Evolutionary conservation across 2,329 filamentous ascomycete genomes (phyloP).

Genomic region (Trichophyton mentagrophytes): DNA sequence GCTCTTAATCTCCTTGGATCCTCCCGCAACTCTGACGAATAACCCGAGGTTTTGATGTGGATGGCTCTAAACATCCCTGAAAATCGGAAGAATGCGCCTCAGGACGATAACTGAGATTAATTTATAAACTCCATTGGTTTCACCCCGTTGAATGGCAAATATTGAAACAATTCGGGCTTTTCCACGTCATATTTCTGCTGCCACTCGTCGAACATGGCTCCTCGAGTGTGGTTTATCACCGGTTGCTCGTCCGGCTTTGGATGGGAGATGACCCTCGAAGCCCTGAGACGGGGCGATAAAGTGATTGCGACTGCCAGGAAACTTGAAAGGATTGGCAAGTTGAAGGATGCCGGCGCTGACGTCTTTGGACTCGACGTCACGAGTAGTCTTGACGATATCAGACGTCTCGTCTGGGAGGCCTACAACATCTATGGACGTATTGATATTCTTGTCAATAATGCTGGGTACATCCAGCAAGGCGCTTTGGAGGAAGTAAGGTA

Average conservation of each 20-base stretch:
- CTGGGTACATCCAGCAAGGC: slow-evolving; percentile 20
- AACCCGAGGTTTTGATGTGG: background rate
- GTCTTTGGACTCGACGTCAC: slow-evolving; percentile 20
- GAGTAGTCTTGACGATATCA: slow-evolving; percentile 12
- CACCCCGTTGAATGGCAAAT: background rate
- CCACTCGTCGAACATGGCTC: slow-evolving; percentile 8
- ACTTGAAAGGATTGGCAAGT: slow-evolving; percentile 16
- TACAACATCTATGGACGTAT: slow-evolving; percentile 17
- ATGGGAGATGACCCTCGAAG: slow-evolving; percentile 17
- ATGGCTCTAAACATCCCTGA: background rate
- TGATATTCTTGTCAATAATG: slow-evolving; percentile 28
- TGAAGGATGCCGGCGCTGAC: slow-evolving; percentile 18
- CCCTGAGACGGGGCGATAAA: slow-evolving; percentile 21
- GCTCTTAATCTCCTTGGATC: background rate
- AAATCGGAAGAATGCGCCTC: background rate
- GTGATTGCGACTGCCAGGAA: slow-evolving; percentile 27
- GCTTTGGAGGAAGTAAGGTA: slow-evolving; percentile 21
- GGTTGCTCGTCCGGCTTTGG: slow-evolving; percentile 27
- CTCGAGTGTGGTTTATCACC: slow-evolving; percentile 25
- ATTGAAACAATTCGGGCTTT: no score
- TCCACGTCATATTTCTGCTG: background rate
- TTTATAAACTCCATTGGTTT: background rate
- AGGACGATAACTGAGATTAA: background rate
- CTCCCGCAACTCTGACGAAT: background rate
- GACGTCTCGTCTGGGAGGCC: slow-evolving; percentile 14